A percentile compares a stretch with the other conserved stretches of the same genome.
Conservation (phyloP, 345 rosid genomes). For the Camelina hispida region DNA sequence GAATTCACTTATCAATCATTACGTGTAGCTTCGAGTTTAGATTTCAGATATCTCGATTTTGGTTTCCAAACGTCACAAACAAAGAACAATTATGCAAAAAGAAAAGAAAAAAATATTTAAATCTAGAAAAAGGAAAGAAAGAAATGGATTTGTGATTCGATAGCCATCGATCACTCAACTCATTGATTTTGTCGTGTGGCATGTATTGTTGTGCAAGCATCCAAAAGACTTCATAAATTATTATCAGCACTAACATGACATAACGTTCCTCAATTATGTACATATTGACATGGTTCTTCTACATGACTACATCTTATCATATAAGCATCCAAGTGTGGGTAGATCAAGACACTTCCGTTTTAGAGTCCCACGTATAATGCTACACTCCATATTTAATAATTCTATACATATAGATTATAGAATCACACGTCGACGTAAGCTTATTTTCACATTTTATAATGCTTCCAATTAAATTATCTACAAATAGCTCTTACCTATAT, state of each 20-base stretch:
- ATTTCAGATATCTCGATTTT: conserved; percentile 9
- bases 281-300: conserved; percentile 14
- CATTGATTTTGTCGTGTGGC: conserved; percentile 41
- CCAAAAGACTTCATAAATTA: conserved; percentile 34
- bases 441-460: too few relatives aligned
- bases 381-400: conserved; percentile 20
- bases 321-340: conserved; percentile 28
- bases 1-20: conserved; percentile 5
- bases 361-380: conserved; percentile 35
- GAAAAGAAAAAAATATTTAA: not conserved
- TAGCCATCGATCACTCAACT: conserved; percentile 41
- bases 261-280: conserved; percentile 32
- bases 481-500: not conserved
- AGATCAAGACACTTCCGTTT: conserved; percentile 25
- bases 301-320: not conserved
- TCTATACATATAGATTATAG: too few relatives aligned
- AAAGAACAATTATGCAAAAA: not conserved
- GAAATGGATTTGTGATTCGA: conserved; percentile 24
- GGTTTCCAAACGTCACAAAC: not conserved
- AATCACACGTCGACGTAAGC: too few relatives aligned
- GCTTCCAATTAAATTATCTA: too few relatives aligned
- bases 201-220: conserved; percentile 42
- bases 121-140: conserved; percentile 9
- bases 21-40: not conserved
- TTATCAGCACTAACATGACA: conserved; percentile 36